A percentile compares a stretch with the other conserved stretches of the same genome.
These are phyloP conservation scores for Diaporthe caulivora DNA, from an alignment of 2,329 filamentous ascomycete genomes.

Conservation along the genomic window DNA sequence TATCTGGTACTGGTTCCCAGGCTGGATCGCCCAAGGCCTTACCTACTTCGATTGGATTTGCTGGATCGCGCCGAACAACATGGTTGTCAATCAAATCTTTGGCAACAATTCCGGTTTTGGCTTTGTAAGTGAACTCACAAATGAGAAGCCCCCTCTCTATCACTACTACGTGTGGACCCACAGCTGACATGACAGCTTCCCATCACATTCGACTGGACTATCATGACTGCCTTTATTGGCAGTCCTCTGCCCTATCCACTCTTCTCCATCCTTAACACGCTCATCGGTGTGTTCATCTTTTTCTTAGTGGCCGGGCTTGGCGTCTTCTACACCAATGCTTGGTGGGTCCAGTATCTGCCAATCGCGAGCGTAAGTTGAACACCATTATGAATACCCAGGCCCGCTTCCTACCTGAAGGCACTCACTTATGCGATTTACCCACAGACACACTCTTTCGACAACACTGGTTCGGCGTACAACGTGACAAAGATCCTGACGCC, in stretches of 20 bases:
- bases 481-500: constrained; percentile 30
- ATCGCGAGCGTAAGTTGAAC: constrained; percentile 30
- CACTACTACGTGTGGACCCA: neutral
- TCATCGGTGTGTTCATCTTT: constrained; percentile 35
- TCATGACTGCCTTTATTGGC: constrained; percentile 36
- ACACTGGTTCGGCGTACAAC: constrained; percentile 23
- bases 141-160: neutral
- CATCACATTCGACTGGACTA: constrained; percentile 37
- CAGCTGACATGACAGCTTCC: constrained; percentile 32
- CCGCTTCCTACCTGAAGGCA: no score
- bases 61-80: constrained; percentile 36
- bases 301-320: constrained; percentile 31
- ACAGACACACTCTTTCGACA: constrained; percentile 36
- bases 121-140: neutral
- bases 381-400: neutral
- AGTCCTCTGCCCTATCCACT: constrained; percentile 33
- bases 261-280: constrained; percentile 34
- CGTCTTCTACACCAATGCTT: constrained; percentile 36
- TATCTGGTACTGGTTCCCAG: constrained; percentile 37
- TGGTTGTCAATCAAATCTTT: constrained; percentile 37
- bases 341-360: constrained; percentile 34
- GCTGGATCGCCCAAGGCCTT: constrained; percentile 34
- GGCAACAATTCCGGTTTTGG: constrained; percentile 35
- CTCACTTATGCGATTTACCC: neutral
- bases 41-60: constrained; percentile 38